These are phyloP conservation scores for Cercospora sp. DNA, from an alignment of 2,329 filamentous ascomycete genomes.

Conservation along the genomic window DNA sequence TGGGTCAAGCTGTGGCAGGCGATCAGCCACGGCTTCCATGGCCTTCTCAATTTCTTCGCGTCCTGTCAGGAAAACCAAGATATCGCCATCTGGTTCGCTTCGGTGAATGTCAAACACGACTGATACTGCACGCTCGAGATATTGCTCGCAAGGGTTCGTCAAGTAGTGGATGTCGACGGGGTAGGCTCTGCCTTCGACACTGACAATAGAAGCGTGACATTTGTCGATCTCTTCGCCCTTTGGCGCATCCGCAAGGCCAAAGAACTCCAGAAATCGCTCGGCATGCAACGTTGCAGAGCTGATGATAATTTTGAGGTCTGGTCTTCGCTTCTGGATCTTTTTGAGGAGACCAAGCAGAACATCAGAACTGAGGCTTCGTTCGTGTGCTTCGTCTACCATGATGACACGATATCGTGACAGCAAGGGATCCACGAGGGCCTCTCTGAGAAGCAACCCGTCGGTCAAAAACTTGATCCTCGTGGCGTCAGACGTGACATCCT, in stretches of 20 bases:
- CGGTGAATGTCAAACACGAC: conserved; percentile 86
- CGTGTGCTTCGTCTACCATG: conserved; percentile 97
- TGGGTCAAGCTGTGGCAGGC: conserved; percentile 62
- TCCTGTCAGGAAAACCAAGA: conserved; percentile 88
- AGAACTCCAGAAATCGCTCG: conserved; percentile 80
- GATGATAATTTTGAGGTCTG: conserved; percentile 82
- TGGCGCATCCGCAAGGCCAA: conserved; percentile 52
- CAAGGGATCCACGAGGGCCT: conserved; percentile 89
- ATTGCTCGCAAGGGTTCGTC: conserved; percentile 76
- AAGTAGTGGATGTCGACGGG: conserved; percentile 86
- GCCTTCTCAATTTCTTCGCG: conserved; percentile 87
- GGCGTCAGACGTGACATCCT: conserved; percentile 81
- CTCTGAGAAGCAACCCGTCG: conserved; percentile 84
- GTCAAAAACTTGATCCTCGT: conserved; percentile 95
- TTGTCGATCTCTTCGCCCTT: conserved; percentile 36
- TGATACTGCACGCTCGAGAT: conserved; percentile 77
- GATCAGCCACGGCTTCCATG: conserved; percentile 76
- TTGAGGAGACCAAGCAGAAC: conserved; percentile 86
- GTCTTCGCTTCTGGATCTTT: conserved; percentile 78
- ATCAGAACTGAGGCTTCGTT: conserved; percentile 89
- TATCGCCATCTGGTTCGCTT: conserved; percentile 77
- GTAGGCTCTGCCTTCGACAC: conserved; percentile 81
- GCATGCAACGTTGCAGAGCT: conserved; percentile 93
- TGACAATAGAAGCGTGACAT: conserved; percentile 66
- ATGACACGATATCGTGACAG: conserved; percentile 90